A percentile compares a stretch with the other conserved stretches of the same genome.
These are phyloP conservation scores for Fusarium albosuccineum DNA, from an alignment of 2,329 filamentous ascomycete species.

Conservation along the genomic window DNA sequence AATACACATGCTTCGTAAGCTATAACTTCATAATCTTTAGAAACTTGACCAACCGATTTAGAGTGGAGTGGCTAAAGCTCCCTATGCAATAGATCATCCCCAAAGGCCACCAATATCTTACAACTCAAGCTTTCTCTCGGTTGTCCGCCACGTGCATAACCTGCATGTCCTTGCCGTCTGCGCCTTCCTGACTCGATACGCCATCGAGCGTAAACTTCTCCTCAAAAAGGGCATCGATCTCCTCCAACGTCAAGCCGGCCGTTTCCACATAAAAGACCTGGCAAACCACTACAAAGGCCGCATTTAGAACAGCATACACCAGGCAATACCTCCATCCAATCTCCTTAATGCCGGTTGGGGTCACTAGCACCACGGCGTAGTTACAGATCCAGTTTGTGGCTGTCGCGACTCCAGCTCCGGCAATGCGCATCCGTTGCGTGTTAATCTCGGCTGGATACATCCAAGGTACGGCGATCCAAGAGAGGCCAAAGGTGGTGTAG, in stretches of 20 bases:
- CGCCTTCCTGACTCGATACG: too few relatives aligned
- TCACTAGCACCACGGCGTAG: slow-evolving; percentile 52
- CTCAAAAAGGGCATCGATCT: slow-evolving; percentile 54
- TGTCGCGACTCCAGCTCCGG: slow-evolving; percentile 50
- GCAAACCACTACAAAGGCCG: slow-evolving; percentile 56
- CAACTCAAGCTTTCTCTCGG: too few relatives aligned
- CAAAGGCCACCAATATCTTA: too few relatives aligned
- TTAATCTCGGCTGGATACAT: slow-evolving; percentile 52
- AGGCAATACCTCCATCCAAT: slow-evolving; percentile 59
- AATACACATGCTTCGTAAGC: too few relatives aligned
- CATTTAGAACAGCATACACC: slow-evolving; percentile 52
- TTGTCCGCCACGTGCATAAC: too few relatives aligned
- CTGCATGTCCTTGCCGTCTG: too few relatives aligned
- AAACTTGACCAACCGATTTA: too few relatives aligned
- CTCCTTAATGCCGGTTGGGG: slow-evolving; percentile 53
- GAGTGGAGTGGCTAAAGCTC: too few relatives aligned
- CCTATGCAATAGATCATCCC: too few relatives aligned
- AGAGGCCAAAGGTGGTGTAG: slow-evolving; percentile 47
- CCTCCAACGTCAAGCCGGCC: slow-evolving; percentile 55
- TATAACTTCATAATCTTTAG: too few relatives aligned
- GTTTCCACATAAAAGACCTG: slow-evolving; percentile 62
- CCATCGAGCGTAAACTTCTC: too few relatives aligned
- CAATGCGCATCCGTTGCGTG: slow-evolving; percentile 51
- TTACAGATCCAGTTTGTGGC: slow-evolving; percentile 53
- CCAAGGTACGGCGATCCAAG: slow-evolving; percentile 41